Evolutionary conservation across 129 eudicot genomes (phyloP).

Genomic region (Flaveria bidentis): DNA sequence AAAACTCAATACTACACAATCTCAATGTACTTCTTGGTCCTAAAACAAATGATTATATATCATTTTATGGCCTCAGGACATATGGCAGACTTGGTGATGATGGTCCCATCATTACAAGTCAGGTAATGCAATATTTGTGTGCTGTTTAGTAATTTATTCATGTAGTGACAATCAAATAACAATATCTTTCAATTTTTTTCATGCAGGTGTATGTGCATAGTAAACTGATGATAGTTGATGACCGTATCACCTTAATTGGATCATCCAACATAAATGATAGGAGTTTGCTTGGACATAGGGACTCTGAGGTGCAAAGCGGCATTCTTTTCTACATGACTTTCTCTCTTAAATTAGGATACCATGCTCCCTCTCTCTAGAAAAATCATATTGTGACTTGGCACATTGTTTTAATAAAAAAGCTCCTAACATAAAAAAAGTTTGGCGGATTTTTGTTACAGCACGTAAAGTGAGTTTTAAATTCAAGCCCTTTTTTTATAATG

Average conservation of each 20-base stretch:
- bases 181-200: conserved; percentile 10
- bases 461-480: background rate
- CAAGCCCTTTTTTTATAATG: background rate
- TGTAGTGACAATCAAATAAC: conserved; percentile 6
- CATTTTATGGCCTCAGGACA: conserved; percentile 90
- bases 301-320: conserved; percentile 71
- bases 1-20: conserved; percentile 67
- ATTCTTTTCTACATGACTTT: background rate
- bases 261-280: conserved; percentile 95
- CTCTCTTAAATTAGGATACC: background rate
- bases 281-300: conserved; percentile 97
- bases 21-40: conserved; percentile 67
- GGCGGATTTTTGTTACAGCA: background rate
- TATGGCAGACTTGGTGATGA: conserved; percentile 76
- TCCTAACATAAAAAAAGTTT: background rate
- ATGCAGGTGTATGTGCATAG: conserved; percentile 91
- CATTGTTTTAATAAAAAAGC: background rate
- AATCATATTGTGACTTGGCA: background rate
- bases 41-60: conserved; percentile 65
- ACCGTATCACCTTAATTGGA: conserved; percentile 71
- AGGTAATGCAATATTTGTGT: conserved; percentile 50
- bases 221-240: conserved; percentile 96
- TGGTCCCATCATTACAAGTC: conserved; percentile 84
- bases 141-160: conserved; percentile 2
- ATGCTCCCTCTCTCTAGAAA: background rate